Conservation (phyloP, 2,329 filamentous ascomycete species). For the Ascochyta fabae region DNA sequence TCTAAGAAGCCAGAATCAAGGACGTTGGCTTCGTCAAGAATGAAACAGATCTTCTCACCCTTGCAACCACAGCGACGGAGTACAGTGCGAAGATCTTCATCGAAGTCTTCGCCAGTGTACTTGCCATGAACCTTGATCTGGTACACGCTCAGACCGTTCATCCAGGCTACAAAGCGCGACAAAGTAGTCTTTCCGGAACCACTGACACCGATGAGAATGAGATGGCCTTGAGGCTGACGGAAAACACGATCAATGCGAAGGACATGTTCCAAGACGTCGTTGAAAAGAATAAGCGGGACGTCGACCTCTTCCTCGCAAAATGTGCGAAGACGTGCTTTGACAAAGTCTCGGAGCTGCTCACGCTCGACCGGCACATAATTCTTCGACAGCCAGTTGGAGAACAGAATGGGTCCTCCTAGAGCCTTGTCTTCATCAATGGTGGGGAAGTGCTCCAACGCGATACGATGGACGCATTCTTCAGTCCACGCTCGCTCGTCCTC, state of each 20-base stretch:
- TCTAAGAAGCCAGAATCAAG: constrained; percentile 98
- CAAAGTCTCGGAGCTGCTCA: constrained; percentile 93
- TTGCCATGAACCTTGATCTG: constrained; percentile 99
- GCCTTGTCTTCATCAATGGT: constrained; percentile 91
- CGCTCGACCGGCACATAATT: constrained; percentile 97
- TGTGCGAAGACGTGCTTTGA: constrained; percentile 94
- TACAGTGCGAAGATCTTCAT: constrained; percentile 94
- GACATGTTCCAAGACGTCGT: constrained; percentile 97
- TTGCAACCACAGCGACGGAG: constrained; percentile 94
- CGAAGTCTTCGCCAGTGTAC: constrained; percentile 97
- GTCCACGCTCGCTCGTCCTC: constrained; percentile 97
- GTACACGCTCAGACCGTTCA: constrained; percentile 99
- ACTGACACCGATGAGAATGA: constrained; percentile 98
- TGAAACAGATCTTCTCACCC: constrained; percentile 99
- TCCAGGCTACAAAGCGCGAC: constrained; percentile 98
- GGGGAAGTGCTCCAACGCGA: constrained; percentile 91
- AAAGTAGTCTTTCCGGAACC: constrained; percentile 98
- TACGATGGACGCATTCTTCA: constrained; percentile 81
- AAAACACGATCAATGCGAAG: constrained; percentile 98
- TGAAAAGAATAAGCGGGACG: constrained; percentile 97
- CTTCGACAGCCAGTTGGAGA: constrained; percentile 99
- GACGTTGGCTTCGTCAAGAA: constrained; percentile 99
- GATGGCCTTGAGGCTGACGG: constrained; percentile 94
- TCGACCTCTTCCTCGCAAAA: constrained; percentile 99
- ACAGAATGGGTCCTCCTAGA: constrained; percentile 90